These are phyloP conservation scores for Sclerotiophoma versabilis DNA, from an alignment of 2,329 filamentous ascomycete genomes.

Conservation along the genomic window DNA sequence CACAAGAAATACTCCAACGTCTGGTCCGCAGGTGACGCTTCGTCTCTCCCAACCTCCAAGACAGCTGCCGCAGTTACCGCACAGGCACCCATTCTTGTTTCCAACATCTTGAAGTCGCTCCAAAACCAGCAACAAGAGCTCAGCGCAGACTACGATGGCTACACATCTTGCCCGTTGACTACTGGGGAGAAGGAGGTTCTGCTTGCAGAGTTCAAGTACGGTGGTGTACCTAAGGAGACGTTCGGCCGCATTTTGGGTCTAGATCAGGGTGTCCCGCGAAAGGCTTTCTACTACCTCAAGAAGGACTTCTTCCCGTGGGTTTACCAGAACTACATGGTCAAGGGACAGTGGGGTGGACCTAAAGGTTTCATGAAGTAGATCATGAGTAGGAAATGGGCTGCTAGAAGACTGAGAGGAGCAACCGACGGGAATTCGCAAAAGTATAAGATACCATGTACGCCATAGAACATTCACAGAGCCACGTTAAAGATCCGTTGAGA, in stretches of 20 bases:
- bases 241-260: constrained; percentile 63
- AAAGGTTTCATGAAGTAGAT: constrained; percentile 55
- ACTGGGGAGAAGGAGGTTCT: constrained; percentile 67
- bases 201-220: constrained; percentile 71
- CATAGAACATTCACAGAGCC: background rate
- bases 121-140: constrained; percentile 31
- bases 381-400: too few species aligned
- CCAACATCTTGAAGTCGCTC: constrained; percentile 42
- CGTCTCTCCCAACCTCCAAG: constrained; percentile 49
- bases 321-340: constrained; percentile 66
- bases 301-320: constrained; percentile 74
- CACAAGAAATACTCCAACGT: constrained; percentile 50
- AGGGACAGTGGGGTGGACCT: constrained; percentile 68
- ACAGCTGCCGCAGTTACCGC: constrained; percentile 50
- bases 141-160: constrained; percentile 43
- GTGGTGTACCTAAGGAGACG: constrained; percentile 68
- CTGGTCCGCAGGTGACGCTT: constrained; percentile 51
- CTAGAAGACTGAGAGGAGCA: background rate
- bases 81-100: constrained; percentile 46
- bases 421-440: background rate
- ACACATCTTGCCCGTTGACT: constrained; percentile 50
- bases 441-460: constrained; percentile 15
- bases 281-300: constrained; percentile 68
- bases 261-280: constrained; percentile 64
- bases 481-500: background rate